Conservation (phyloP, 495 filamentous ascomycete genomes). For the Podospora bellae-mahoneyi region DNA sequence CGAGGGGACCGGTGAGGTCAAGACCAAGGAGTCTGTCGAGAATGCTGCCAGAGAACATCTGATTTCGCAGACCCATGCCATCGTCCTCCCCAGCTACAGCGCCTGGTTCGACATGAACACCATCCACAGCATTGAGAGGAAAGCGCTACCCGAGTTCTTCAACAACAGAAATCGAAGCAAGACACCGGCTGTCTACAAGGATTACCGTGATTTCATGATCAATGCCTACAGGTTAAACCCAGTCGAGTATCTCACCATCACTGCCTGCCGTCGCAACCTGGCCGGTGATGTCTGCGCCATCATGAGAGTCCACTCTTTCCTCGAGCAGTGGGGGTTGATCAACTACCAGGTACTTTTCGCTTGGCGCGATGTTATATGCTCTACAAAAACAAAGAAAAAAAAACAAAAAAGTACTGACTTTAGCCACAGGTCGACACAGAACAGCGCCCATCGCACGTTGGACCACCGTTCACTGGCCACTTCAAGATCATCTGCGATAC, state of each 20-base stretch:
- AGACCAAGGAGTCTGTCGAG: conserved; percentile 77
- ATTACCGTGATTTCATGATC: conserved; percentile 99
- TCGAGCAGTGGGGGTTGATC: conserved; percentile 99
- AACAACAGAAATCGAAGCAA: conserved; percentile 97
- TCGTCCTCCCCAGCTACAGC: conserved; percentile 93
- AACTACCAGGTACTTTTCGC: conserved; percentile 84
- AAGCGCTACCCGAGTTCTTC: conserved; percentile 94
- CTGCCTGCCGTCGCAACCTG: conserved; percentile 92
- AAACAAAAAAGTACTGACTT: conserved; percentile 24
- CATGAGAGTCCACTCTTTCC: conserved; percentile 95
- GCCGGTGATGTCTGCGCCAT: conserved; percentile 98
- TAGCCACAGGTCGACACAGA: conserved; percentile 81
- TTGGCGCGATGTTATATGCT: background rate
- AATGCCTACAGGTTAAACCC: conserved; percentile 97
- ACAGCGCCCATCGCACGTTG: conserved; percentile 89
- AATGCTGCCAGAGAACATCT: conserved; percentile 84
- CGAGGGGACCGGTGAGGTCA: conserved; percentile 41
- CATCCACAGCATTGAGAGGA: conserved; percentile 83
- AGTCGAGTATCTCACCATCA: conserved; percentile 93
- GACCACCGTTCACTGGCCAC: conserved; percentile 94
- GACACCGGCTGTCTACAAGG: conserved; percentile 94
- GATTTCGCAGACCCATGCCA: conserved; percentile 85
- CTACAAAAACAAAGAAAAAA: background rate
- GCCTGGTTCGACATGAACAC: conserved; percentile 98
- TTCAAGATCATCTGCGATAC: conserved; percentile 94